Base-by-base conservation (phyloP, 495 filamentous ascomycete species). In the Amphirosellinia nigrospora region DNA sequence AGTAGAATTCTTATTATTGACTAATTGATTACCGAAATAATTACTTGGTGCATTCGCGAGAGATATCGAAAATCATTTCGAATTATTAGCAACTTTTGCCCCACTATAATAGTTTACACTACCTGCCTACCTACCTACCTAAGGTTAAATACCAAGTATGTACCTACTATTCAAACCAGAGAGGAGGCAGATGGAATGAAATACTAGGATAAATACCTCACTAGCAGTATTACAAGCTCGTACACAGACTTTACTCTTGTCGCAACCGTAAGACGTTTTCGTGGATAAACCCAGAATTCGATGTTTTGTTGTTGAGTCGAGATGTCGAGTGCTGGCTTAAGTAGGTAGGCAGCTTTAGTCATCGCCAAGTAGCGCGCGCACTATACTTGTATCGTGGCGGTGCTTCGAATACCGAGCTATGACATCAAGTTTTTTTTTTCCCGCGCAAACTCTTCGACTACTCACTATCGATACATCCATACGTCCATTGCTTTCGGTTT, bases 351-450 rank as follows among this genome's bases (percentile, higher is more conserved):
- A 26, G 23, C 21, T n/a, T 63, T 63, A 63, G 60, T 45, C 36
- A 30, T 45, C 39, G n/a, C 59, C 39, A 62, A 62, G 59, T n/a
- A n/a, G 34, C 53, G 21, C 19, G 8, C 26, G 10, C n/a, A n/a
- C n/a, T n/a, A n/a, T n/a, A n/a, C n/a, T n/a, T n/a, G n/a, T n/a
- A 11, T 9, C 34, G 59, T 45, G 59, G 59, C 59, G 39, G 59
- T 62, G 59, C 23, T 62, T 26, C 3, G 23, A 62, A 62, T 15
- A 16, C 23, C n/a, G 34, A 15, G 19, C 16, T 16, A 65, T 65
- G 63, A 65, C 63, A 53, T 65, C 63, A 53, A 28, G 10, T 53
- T 53, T 28, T 15, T 53, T 53, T 28, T 16, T 41, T 21, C 30
- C 39, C 3, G 23, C 30, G 1, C 34, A 13, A 36, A 60, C 34